Conservation (phyloP, 1,284 basidiomycete species). For the Acaromyces ingoldii region DNA sequence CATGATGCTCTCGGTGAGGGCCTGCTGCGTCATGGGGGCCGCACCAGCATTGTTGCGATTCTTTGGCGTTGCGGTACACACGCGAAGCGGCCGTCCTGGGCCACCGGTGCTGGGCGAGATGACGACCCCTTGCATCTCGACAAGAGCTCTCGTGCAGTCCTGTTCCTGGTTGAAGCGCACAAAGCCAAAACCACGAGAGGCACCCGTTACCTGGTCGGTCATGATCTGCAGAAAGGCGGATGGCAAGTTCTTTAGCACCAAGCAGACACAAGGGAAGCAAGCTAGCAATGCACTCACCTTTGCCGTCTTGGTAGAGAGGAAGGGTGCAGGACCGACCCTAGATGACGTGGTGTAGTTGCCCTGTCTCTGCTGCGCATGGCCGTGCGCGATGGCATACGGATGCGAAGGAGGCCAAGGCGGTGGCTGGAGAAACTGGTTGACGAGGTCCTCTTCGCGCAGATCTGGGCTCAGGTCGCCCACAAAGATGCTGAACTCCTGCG, state of each 20-base stretch:
- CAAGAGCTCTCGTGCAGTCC: constrained; percentile 43
- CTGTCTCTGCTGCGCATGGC: constrained; percentile 35
- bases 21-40: background rate
- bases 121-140: constrained; percentile 43
- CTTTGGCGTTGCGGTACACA: constrained; percentile 43
- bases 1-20: background rate
- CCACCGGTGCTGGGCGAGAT: constrained; percentile 28
- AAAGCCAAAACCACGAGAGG: constrained; percentile 44
- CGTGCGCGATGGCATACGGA: constrained; percentile 33
- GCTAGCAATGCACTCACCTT: too few relatives aligned
- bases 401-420: constrained; percentile 39
- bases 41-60: constrained; percentile 13
- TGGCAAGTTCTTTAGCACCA: too few relatives aligned
- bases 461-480: constrained; percentile 28
- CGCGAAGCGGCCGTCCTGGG: constrained; percentile 35
- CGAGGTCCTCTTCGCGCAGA: constrained; percentile 42
- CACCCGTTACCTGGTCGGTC: constrained; percentile 33
- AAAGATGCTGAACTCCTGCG: constrained; percentile 42
- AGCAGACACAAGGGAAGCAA: background rate
- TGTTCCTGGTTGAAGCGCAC: constrained; percentile 36
- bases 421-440: constrained; percentile 39
- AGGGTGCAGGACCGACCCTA: constrained; percentile 35
- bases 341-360: constrained; percentile 30
- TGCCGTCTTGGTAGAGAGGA: constrained; percentile 37
- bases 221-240: constrained; percentile 22